Base-by-base conservation (phyloP, 352 stramenopile species). In the Phytophthora hibernalis region DNA sequence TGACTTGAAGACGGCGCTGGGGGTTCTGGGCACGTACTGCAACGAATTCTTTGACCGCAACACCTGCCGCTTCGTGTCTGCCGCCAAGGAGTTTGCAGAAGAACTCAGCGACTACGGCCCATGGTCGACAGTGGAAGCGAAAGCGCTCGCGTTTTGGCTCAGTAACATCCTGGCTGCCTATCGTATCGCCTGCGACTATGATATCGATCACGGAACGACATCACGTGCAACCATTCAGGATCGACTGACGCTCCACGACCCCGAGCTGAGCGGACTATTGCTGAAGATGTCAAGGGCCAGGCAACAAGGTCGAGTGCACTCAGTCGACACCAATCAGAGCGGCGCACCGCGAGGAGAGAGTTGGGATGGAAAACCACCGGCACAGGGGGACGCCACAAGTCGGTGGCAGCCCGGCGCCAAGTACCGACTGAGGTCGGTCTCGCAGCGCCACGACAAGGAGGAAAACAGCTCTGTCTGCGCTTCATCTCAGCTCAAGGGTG, bases 71-170 rank as follows among this genome's bases (percentile, higher is more conserved):
- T 15, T 60, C 24, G 26, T 43, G 35, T 21, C 49, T 1, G n/a
- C 49, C 1, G 49, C 30, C 0, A 26, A 60, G 26, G 15, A 42
- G 5, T 60, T 60, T 10, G 38, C 38, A 1, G 53, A 60, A 51
- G 53, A 60, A 15, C 52, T 59, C 11, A 26, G n/a, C 40, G 37
- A 59, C n/a, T 60, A 44, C 26, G 53, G 20, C 2, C 53, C 53
- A 0, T 60, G 53, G 53, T 51, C 26, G 3, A 1, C 8, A 3
- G 10, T 2, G 0, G 53, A 51, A 15, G 53, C 44, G 1, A 50
- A 43, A 24, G 24, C 53, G 6, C 21, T 60, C 1, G 38, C 53
- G 1, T 60, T 33, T 24, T 60, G 53, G 53, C 52, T 43, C 26
- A 60, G 24, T 15, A 40, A 51, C 20, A 20, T 60, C 3, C 5